Evolutionary conservation across 306 rosid species (phyloP).

Genomic region (Rubus parviflorus): DNA sequence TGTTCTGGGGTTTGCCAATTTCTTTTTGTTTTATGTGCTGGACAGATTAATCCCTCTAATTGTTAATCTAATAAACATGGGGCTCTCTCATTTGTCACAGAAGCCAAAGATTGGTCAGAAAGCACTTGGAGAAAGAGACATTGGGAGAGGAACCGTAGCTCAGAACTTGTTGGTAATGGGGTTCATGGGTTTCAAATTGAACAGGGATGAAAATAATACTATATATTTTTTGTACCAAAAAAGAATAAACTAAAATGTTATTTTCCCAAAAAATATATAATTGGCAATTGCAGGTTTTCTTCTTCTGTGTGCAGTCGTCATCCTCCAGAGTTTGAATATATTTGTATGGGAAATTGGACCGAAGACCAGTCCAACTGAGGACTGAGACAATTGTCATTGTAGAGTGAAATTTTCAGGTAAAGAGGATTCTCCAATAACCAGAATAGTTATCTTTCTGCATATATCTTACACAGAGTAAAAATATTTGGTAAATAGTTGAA

Average conservation of each 20-base stretch:
- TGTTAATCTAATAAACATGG: slow-evolving; percentile 13
- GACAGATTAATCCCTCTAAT: slow-evolving; percentile 19
- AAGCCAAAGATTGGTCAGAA: slow-evolving; percentile 35
- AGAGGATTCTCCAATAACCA: background rate
- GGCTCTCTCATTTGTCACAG: slow-evolving; percentile 25
- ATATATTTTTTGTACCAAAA: background rate
- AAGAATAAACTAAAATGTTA: slow-evolving; percentile 2
- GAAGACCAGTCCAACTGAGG: slow-evolving; percentile 43
- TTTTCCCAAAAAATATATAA: background rate
- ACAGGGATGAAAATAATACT: background rate
- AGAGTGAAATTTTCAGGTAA: background rate
- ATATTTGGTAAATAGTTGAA: background rate
- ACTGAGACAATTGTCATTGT: background rate
- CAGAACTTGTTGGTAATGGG: slow-evolving; percentile 13
- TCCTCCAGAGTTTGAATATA: slow-evolving; percentile 42
- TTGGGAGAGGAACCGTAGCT: slow-evolving; percentile 22
- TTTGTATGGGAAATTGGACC: slow-evolving; percentile 46
- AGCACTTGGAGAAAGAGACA: slow-evolving; percentile 26
- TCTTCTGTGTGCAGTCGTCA: background rate
- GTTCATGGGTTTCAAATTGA: slow-evolving; percentile 20
- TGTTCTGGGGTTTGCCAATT: slow-evolving; percentile 25
- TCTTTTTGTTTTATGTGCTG: slow-evolving; percentile 55
- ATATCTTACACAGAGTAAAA: background rate
- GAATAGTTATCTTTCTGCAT: background rate
- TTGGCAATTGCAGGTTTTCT: slow-evolving; percentile 11